These are phyloP conservation scores for Heliamphora pulchella DNA, from an alignment of 179 eudicot species.

Conservation along the genomic window DNA sequence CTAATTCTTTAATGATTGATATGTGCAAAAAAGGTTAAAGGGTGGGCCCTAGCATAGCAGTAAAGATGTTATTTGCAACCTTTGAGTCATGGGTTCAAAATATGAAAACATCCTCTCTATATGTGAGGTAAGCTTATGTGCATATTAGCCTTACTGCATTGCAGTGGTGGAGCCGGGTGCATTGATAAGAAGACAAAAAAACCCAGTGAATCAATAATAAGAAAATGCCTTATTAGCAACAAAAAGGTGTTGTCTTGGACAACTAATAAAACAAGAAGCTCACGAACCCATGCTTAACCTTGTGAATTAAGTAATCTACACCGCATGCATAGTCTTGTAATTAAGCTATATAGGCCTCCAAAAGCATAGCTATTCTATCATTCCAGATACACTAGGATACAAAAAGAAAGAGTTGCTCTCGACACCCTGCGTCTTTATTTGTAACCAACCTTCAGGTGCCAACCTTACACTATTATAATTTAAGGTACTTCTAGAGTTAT, in stretches of 20 bases:
- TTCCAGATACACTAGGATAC: not conserved
- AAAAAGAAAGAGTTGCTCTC: not conserved
- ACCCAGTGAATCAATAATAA: not conserved
- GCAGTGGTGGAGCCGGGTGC: too few relatives aligned
- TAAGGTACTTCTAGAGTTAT: too few relatives aligned
- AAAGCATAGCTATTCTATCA: not conserved
- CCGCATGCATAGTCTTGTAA: not conserved
- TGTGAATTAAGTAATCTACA: not conserved
- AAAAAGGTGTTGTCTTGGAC: not conserved
- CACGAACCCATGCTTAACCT: not conserved
- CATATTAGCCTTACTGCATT: too few relatives aligned
- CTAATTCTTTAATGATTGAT: not conserved
- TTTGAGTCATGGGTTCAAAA: too few relatives aligned
- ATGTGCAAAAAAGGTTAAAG: not conserved
- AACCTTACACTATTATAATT: too few relatives aligned
- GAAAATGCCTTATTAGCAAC: not conserved
- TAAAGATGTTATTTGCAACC: too few relatives aligned
- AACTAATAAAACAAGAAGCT: not conserved
- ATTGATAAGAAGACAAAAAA: not conserved
- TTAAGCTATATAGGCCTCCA: not conserved
- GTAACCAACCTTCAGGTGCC: not conserved
- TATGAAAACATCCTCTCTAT: too few relatives aligned
- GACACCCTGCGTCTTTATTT: conserved; percentile 1
- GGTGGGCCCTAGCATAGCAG: too few relatives aligned
- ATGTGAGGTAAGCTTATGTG: too few relatives aligned